Evolutionary conservation across 495 filamentous ascomycete species (phyloP), one percentile per base, ranked within the genome.

Genomic region (Rhizodiscina lignyota): DNA sequence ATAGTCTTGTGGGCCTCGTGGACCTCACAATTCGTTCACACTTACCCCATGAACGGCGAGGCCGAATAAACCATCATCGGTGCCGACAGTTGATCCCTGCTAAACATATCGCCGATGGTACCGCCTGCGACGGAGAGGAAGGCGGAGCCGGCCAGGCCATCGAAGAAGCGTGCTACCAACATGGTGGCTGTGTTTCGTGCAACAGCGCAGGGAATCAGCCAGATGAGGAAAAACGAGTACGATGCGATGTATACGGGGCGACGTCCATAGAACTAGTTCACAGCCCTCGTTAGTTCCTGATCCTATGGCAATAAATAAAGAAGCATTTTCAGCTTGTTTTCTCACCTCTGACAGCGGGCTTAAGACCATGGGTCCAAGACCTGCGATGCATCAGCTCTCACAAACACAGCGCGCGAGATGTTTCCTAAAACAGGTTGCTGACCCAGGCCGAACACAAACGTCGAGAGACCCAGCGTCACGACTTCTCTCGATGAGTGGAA

Each of bases 71-170:
- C 50, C 75, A 80, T 78, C 77, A 83, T 82, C 3, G 77, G 78
- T 21, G 67, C 64, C 36, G 71, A 72, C 34, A 94, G 74, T 34
- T 85, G 68, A 31, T 81, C 63, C 18, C 72, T 72, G 12, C 61
- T 60, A 53, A 94, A 96, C 56, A 94, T 58, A 52, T 97, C 86
- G 6, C 83, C 85, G 3, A 94, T 80, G 1, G 84, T 93, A 1
- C 85, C 87, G 19, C 89, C 87, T 3, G 85, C 79, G 2, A 96
- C 87, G 36, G 72, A 78, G 32, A 97, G 56, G 52, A 97, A 96
- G 2, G 87, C 85, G 40, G 72, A 79, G 4, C 89, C 87, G 1
- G 83, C 68, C 12, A 94, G 53, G 0, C 89, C 89, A 46, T 79
- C 74, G 43, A 97, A 67, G 49, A 96, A 94, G 4, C 89, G 74